phyloP scores from a whole-genome alignment of 2,329 filamentous ascomycete species.

The Talaromyces sp. region DNA sequence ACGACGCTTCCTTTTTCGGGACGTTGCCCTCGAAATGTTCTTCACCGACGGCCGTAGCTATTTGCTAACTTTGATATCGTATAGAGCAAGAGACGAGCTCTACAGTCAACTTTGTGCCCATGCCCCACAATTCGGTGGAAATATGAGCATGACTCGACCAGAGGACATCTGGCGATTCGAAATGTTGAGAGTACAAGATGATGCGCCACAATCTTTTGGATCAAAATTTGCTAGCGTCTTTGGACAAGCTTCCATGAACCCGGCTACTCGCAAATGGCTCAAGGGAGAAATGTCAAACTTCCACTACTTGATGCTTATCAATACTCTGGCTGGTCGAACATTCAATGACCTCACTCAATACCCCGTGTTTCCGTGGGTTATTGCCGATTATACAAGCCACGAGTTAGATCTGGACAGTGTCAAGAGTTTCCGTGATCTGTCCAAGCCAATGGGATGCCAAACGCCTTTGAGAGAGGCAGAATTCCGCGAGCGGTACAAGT shows the following conservation, averaged over 20 bases:
- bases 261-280: conserved; percentile 84
- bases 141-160: conserved; percentile 65
- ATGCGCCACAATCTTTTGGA: conserved; percentile 65
- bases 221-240: conserved; percentile 92
- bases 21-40: conserved; percentile 95
- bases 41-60: conserved; percentile 97
- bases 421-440: conserved; percentile 80
- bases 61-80: conserved; percentile 76
- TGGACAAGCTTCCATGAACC: conserved; percentile 74
- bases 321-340: conserved; percentile 92
- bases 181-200: conserved; percentile 66
- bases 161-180: conserved; percentile 93
- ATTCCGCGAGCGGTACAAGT: conserved; percentile 78
- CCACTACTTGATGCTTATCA: conserved; percentile 97
- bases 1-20: conserved; percentile 87
- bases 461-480: conserved; percentile 69
- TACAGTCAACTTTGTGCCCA: conserved; percentile 71
- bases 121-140: conserved; percentile 73
- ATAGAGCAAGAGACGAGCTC: conserved; percentile 71
- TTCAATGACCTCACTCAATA: conserved; percentile 99
- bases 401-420: conserved; percentile 84
- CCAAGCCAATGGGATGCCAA: conserved; percentile 95
- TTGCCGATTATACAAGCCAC: conserved; percentile 92
- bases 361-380: conserved; percentile 94
- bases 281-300: conserved; percentile 97